Base-by-base conservation (phyloP, 2,329 filamentous ascomycete genomes). In the Bipolaris gigantea region DNA sequence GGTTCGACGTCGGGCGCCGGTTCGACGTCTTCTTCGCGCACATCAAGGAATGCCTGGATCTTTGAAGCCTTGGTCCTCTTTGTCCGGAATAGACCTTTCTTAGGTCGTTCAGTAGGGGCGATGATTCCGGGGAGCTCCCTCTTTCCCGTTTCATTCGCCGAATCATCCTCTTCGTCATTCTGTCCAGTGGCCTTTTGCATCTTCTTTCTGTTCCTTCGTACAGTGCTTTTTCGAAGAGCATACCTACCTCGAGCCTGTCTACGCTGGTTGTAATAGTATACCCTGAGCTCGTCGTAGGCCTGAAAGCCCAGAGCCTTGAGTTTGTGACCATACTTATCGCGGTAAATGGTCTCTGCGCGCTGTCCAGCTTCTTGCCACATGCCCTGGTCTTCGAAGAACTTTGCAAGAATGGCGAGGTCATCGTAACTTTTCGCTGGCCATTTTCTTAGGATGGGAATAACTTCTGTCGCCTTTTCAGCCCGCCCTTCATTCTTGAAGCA, bases 321-420 rank as follows among this genome's bases (percentile, higher is more conserved):
- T 35, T 70, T 63, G 48, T 69, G 66, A 5, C 61, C 57, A 41
- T 71, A 76, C n/a, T 80, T 80, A 46, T 92, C 83, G 55, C 89
- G 86, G 54, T 92, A 84, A 1, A 92, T 92, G 65, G 90, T 85
- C 65, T 92, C 88, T 19, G 63, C 72, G 46, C 69, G 65, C 35
- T 66, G 57, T 53, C 65, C 62, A 33, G 72, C 70, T 43, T 70
- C 69, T 83, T 85, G 75, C 88, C 85, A 58, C 86, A 86, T 40
- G 83, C 83, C 59, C 82, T 85, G 59, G 56, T 72, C 70, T 70
- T 95, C 90, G 67, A 95, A 96, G 73, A 97, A 85, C 65, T 89
- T 92, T 11, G 90, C 90, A 9, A 97, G 80, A 64, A 90, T 85
- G 27, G 89, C 85, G 35, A 90, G 87, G 35, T 90, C 89, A 57